Evolutionary conservation across 1,284 basidiomycete species (phyloP).

Genomic region (Ganoderma leucocontextum): DNA sequence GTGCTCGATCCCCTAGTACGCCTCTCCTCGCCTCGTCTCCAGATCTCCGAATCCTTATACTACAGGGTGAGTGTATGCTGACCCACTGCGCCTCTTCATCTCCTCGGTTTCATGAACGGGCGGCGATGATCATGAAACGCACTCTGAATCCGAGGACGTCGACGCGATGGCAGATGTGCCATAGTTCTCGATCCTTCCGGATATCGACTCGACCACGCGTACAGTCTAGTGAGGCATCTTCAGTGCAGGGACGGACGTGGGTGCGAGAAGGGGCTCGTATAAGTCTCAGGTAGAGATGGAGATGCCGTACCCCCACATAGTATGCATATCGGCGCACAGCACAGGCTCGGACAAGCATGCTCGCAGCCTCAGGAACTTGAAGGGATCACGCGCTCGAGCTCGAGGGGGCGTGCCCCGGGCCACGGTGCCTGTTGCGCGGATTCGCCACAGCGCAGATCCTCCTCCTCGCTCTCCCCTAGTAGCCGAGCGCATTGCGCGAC

Average conservation of each 20-base stretch:
- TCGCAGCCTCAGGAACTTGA: not conserved
- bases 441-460: slow-evolving; percentile 4
- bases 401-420: not conserved
- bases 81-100: not conserved
- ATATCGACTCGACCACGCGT: not conserved
- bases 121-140: slow-evolving; percentile 10
- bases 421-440: not conserved
- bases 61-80: not conserved
- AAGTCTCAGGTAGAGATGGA: not conserved
- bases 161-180: not conserved
- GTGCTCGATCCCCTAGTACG: not conserved
- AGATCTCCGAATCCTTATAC: not conserved
- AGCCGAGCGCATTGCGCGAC: not conserved
- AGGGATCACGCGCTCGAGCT: not conserved
- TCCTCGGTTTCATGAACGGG: slow-evolving; percentile 1
- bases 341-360: not conserved
- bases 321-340: not conserved
- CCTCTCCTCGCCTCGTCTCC: slow-evolving; percentile 6
- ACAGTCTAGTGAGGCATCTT: not conserved
- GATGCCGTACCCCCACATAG: not conserved
- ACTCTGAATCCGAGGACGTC: not conserved
- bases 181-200: not conserved
- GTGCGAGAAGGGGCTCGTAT: not conserved
- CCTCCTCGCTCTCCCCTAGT: not conserved
- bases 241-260: not conserved